Evolutionary conservation across 257 asterid genomes (phyloP).

Genomic region (Rauvolfia tetraphylla): DNA sequence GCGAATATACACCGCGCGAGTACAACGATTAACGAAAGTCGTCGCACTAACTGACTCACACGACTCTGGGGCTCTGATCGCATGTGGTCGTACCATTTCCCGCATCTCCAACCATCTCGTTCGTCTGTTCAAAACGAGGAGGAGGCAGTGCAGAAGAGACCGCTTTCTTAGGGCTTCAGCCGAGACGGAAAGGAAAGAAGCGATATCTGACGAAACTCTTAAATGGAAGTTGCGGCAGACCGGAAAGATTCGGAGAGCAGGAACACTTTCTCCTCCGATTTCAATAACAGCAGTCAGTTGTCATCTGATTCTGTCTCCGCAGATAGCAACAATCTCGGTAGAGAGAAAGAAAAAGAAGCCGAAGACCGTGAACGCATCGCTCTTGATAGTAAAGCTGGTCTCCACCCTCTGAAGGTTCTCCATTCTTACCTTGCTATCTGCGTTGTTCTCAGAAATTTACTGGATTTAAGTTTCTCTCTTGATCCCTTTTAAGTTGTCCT

Average conservation of each 20-base stretch:
- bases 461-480: not conserved
- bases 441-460: not conserved
- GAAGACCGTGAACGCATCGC: conserved; percentile 63
- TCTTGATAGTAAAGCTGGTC: conserved; percentile 78
- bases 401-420: conserved; percentile 85
- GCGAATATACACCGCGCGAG: too few species aligned
- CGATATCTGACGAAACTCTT: not conserved
- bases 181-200: not conserved
- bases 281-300: not conserved
- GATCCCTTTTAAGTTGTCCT: not conserved
- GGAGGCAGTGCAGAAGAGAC: not conserved
- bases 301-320: not conserved
- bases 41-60: too few species aligned
- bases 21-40: too few species aligned
- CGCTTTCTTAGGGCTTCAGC: not conserved
- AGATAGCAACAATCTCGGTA: not conserved
- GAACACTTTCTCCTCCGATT: conserved; percentile 5
- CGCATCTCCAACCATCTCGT: not conserved
- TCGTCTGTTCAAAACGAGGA: not conserved
- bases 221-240: conserved; percentile 49
- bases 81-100: not conserved
- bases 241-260: conserved; percentile 39
- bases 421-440: not conserved
- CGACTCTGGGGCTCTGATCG: not conserved
- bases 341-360: conserved; percentile 30